A percentile compares a stretch with the other conserved stretches of the same genome.
phyloP scores from a whole-genome alignment of 306 rosid genomes.

The Ceratonia siliqua region DNA sequence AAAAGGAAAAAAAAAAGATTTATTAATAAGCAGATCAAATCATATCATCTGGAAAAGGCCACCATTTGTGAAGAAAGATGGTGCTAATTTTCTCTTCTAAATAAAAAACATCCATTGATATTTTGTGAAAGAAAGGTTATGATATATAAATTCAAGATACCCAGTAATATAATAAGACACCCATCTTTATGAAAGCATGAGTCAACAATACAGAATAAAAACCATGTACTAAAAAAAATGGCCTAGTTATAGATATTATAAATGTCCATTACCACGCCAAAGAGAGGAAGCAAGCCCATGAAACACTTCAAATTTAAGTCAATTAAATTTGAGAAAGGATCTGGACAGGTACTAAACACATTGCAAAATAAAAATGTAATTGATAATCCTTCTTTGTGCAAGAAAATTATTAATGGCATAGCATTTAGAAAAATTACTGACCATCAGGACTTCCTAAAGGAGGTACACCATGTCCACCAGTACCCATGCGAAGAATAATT shows the following conservation, averaged over 20 bases:
- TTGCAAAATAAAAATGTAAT: constrained; percentile 9
- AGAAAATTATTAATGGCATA: constrained; percentile 12
- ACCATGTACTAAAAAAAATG: constrained; percentile 1
- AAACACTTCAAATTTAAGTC: constrained; percentile 10
- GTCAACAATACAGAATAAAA: constrained; percentile 19
- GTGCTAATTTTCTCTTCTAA: constrained; percentile 2
- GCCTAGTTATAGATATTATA: not conserved
- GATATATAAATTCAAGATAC: not conserved
- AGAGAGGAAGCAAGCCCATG: constrained; percentile 7
- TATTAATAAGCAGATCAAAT: constrained; percentile 30
- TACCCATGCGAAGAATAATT: constrained; percentile 94
- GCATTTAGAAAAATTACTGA: constrained; percentile 49
- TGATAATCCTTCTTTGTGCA: not conserved
- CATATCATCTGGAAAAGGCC: constrained; percentile 23
- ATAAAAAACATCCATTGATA: not conserved
- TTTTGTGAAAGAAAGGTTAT: constrained; percentile 4
- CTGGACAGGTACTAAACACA: constrained; percentile 7
- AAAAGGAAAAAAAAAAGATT: constrained; percentile 34
- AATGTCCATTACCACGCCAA: constrained; percentile 5
- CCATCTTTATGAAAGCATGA: constrained; percentile 10
- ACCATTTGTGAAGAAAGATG: not conserved
- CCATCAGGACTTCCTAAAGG: constrained; percentile 99
- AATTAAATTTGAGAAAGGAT: constrained; percentile 24
- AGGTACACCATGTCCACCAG: constrained; percentile 99
- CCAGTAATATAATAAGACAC: constrained; percentile 2